Base-by-base conservation (phyloP, 75 land plant species). In the Isoetes taiwanensis region DNA sequence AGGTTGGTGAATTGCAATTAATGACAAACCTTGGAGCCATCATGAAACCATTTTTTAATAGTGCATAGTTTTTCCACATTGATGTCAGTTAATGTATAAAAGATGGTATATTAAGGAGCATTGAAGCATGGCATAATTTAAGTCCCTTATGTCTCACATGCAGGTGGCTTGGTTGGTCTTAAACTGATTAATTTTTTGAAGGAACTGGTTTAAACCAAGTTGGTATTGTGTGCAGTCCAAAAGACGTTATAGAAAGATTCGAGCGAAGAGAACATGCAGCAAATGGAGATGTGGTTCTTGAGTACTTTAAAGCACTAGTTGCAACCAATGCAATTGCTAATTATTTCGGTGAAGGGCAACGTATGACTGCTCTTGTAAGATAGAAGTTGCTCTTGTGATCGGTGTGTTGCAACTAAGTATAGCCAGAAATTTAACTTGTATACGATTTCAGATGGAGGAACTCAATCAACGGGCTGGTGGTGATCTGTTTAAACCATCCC, bases 301-400 rank as follows among this genome's bases (percentile, higher is more conserved):
- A 94, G 43, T 94, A 94, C 66, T 72, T 94, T 39, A 69, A 77
- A 67, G 99, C 99, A 17, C 90, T 94, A 29, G 84, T 94, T 34
- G 65, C 72, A 19, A 94, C 99, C 23, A 85, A 94, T 78, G 76
- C 78, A 21, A 77, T 94, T 54, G 55, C 90, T 52, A 86, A 89
- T 25, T 94, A 84, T 78, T 74, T 94, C 40, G 86, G 90, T 19
- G 96, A 94, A 66, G 89, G 85, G 46, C 54, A 68, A 29, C 68
- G 65, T 43, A 90, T 94, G 63, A 84, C 96, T 48, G 48, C 77
- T 43, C 48, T 94, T 84, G 99, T 94, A 80, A 30, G 56, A 32
- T 19, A 12, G 42, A 17, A n/a, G 29, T 30, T 61, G 19, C 20
- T 12, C 54, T 23, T 28, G 25, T 29, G 28, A 32, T 28, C 26